Base-by-base conservation (phyloP, 2,329 filamentous ascomycete species). In the Penicillium hesseltinei region DNA sequence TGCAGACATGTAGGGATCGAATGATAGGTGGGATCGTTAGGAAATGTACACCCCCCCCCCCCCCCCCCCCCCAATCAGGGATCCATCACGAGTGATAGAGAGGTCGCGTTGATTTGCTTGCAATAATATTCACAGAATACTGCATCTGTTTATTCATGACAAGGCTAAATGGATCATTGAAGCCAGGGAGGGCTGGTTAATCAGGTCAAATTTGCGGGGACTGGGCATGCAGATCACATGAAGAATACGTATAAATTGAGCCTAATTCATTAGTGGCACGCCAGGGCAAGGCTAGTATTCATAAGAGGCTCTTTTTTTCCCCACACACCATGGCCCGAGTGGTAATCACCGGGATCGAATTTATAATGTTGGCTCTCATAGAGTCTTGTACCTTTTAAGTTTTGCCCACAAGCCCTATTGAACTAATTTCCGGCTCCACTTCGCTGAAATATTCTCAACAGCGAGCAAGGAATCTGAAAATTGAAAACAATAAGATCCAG, bases 371-470 rank as follows among this genome's bases (percentile, higher is more conserved):
- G 10, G 64, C 33, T 38, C 19, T 61, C 39, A 38, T 54, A 61
- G 8, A 58, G 39, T 10, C 13, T 9, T 13, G 50, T 49, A 10
- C 52, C 56, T 39, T 57, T 58, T 48, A 8, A 17, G 1, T 13
- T 31, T 31, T 31, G 4, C 29, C 11, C 59, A 60, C 38, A 65
- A 23, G 10, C 60, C 60, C 62, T 52, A 62, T 40, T 59, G 49
- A 8, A 68, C 54, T 19, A 5, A 58, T 21, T 50, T 48, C 62
- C 64, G 17, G 64, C 53, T 2, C 62, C 65, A 15, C 50, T 48
- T 23, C 56, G 55, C 13, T 64, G 58, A 39, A 55, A 51, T 7
- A 33, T 11, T 39, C 33, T 60, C 36, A 13, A 68, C 60, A 3
- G 38, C 11, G 51, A 55, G 17, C 11, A 6, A 33, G 5, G 31